These are phyloP conservation scores for Phytophthora syringae DNA, from an alignment of 352 stramenopile species.

Conservation along the genomic window DNA sequence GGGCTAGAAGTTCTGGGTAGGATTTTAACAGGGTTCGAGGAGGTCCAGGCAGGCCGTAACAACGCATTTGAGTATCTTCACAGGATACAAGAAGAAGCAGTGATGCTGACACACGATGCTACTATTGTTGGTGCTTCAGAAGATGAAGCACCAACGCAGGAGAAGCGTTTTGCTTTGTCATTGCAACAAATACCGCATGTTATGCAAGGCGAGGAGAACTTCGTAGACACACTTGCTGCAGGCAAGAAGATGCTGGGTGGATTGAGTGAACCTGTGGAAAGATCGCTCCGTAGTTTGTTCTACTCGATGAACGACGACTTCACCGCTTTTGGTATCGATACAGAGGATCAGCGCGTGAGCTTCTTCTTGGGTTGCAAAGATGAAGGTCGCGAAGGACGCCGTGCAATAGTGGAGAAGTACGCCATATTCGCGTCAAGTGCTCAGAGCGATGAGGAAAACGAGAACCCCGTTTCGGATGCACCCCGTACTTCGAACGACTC, in stretches of 20 bases:
- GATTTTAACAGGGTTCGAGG: slow-evolving; percentile 37
- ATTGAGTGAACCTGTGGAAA: slow-evolving; percentile 51
- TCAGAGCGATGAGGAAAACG: slow-evolving; percentile 13
- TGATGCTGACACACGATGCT: slow-evolving; percentile 42
- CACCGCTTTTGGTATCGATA: slow-evolving; percentile 78
- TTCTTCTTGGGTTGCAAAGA: slow-evolving; percentile 75
- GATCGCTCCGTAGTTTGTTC: slow-evolving; percentile 52
- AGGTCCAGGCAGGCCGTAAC: slow-evolving; percentile 43
- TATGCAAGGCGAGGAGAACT: slow-evolving; percentile 20
- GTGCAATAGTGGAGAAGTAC: slow-evolving; percentile 65
- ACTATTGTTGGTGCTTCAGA: slow-evolving; percentile 17
- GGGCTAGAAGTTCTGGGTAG: slow-evolving; percentile 38
- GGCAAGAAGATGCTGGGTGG: slow-evolving; percentile 42
- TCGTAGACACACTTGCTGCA: slow-evolving; percentile 37
- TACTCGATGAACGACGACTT: slow-evolving; percentile 75
- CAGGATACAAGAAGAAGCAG: slow-evolving; percentile 57
- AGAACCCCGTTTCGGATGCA: not conserved
- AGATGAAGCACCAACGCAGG: slow-evolving; percentile 11
- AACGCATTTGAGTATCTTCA: slow-evolving; percentile 34
- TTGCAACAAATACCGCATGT: slow-evolving; percentile 27
- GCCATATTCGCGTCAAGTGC: slow-evolving; percentile 21
- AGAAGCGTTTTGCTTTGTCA: not conserved
- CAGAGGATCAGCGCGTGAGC: slow-evolving; percentile 57
- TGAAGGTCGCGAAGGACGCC: slow-evolving; percentile 41
- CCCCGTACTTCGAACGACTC: slow-evolving; percentile 31